Conservation (phyloP, 2,329 filamentous ascomycete genomes). For the Septoria linicola region DNA sequence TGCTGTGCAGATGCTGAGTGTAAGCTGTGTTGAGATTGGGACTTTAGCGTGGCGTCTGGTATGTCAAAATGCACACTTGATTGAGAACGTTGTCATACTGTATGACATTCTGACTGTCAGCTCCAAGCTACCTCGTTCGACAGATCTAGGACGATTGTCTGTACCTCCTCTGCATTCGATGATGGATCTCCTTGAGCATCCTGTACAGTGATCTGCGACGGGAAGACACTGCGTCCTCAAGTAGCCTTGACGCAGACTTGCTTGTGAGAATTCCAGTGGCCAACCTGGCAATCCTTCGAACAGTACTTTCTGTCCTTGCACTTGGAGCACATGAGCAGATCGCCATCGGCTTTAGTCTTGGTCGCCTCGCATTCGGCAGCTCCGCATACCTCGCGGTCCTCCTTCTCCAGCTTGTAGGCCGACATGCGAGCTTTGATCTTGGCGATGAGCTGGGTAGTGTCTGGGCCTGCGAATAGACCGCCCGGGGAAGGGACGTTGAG, state of each 20-base stretch:
- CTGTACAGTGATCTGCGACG: no score
- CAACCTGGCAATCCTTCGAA: not conserved
- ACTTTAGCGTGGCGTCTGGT: slow-evolving; percentile 14
- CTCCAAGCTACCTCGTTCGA: not conserved
- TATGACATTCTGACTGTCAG: not conserved
- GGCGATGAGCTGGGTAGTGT: not conserved
- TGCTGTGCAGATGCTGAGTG: not conserved
- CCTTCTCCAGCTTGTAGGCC: slow-evolving; percentile 2
- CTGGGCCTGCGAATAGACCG: not conserved
- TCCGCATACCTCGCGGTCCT: not conserved
- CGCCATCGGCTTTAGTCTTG: not conserved
- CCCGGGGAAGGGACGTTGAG: not conserved
- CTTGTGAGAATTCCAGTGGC: slow-evolving; percentile 4
- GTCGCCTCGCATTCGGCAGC: not conserved
- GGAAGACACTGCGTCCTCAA: not conserved
- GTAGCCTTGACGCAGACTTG: not conserved
- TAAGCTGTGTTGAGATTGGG: slow-evolving; percentile 2
- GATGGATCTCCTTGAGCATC: no score
- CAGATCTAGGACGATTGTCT: no score
- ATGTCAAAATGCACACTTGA: slow-evolving; percentile 4
- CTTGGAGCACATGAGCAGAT: slow-evolving; percentile 6
- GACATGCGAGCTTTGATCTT: slow-evolving; percentile 1
- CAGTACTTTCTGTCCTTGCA: slow-evolving; percentile 45
- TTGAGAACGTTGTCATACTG: not conserved
- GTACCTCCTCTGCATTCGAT: no score